Evolutionary conservation across 495 filamentous ascomycete species (phyloP).

Genomic region (Aspergillus hancockii): DNA sequence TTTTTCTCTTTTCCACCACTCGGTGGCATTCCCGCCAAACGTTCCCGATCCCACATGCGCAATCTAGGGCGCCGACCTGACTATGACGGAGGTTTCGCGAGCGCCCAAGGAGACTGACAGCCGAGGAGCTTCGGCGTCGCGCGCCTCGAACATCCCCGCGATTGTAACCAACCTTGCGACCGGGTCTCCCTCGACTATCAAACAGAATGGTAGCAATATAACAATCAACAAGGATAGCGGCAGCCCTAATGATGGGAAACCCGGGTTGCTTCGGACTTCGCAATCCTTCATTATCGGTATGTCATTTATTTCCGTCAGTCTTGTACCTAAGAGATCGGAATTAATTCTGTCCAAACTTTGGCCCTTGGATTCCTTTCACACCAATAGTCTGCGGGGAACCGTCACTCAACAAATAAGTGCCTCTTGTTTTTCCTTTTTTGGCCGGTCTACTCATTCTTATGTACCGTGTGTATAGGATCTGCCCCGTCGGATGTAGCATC

Average conservation of each 20-base stretch:
- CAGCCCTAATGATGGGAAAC: conserved; percentile 16
- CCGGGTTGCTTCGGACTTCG: conserved; percentile 19
- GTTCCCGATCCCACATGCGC: conserved; percentile 21
- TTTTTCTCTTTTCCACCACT: background rate
- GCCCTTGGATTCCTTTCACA: conserved; percentile 6
- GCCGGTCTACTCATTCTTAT: conserved; percentile 14
- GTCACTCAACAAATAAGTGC: background rate
- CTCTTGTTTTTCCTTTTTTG: too few relatives aligned
- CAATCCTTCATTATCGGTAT: conserved; percentile 29
- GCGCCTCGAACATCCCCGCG: conserved; percentile 24
- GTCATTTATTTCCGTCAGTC: background rate
- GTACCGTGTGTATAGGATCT: conserved; percentile 25
- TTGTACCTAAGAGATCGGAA: background rate
- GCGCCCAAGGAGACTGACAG: conserved; percentile 22
- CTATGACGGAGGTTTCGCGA: conserved; percentile 34
- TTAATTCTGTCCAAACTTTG: background rate
- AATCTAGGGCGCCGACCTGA: conserved; percentile 16
- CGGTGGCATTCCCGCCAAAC: background rate
- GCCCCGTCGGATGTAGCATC: conserved; percentile 37
- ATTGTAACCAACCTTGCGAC: conserved; percentile 21
- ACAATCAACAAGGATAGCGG: conserved; percentile 10
- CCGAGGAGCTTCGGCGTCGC: conserved; percentile 20
- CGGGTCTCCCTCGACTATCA: conserved; percentile 7
- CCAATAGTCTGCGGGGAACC: conserved; percentile 7
- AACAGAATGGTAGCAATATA: conserved; percentile 11